These are phyloP conservation scores for Fusarium nematophilum DNA, from an alignment of 2,329 filamentous ascomycete species.

Conservation along the genomic window DNA sequence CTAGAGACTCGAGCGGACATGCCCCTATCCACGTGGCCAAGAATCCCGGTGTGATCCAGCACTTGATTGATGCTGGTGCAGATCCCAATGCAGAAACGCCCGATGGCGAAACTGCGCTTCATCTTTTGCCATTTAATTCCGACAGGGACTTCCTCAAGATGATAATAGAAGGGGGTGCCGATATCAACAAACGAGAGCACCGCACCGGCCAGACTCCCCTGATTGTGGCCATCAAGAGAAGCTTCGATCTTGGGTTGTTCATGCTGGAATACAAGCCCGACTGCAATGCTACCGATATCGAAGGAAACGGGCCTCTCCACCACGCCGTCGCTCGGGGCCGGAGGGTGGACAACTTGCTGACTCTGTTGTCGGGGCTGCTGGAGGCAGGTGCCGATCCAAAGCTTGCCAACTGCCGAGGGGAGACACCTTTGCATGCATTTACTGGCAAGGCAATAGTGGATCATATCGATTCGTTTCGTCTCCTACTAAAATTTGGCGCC, in stretches of 20 bases:
- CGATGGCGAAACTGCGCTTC: constrained; percentile 12
- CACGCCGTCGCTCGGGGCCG: constrained; percentile 3
- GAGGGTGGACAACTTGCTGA: not conserved
- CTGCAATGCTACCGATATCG: constrained; percentile 24
- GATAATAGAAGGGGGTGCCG: constrained; percentile 33
- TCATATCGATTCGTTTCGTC: not conserved
- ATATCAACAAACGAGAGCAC: constrained; percentile 38
- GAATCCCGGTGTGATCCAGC: constrained; percentile 9
- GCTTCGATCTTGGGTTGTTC: constrained; percentile 8
- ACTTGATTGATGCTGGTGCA: constrained; percentile 39
- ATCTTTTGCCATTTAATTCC: constrained; percentile 29
- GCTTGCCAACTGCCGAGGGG: constrained; percentile 6
- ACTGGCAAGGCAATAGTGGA: not conserved
- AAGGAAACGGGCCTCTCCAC: constrained; percentile 39
- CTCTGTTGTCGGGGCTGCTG: constrained; percentile 11
- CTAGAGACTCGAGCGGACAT: constrained; percentile 20
- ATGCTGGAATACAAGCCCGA: constrained; percentile 33
- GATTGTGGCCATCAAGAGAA: not conserved
- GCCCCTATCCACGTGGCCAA: constrained; percentile 33
- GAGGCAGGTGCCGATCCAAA: constrained; percentile 41
- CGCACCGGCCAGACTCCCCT: constrained; percentile 40
- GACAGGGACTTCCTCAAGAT: constrained; percentile 29
- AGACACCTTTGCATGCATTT: constrained; percentile 29
- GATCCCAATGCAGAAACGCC: constrained; percentile 34
- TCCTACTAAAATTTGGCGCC: constrained; percentile 14